Conservation (phyloP, 2,329 filamentous ascomycete genomes). For the Neonectria coccinea region DNA sequence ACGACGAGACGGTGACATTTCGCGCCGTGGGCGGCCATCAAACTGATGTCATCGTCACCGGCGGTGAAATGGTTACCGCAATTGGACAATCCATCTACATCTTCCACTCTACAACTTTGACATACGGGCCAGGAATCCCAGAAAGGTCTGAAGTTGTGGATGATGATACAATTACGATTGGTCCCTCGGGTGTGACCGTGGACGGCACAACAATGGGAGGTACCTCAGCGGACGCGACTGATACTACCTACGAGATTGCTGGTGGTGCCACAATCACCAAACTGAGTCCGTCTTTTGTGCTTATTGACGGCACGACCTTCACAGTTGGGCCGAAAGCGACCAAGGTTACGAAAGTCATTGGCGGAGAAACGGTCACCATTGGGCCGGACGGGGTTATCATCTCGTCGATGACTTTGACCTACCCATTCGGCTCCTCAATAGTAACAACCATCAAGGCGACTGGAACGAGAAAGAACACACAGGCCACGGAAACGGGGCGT, state of each 20-base stretch:
- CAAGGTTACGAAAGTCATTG: slow-evolving; percentile 60
- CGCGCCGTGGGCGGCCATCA: slow-evolving; percentile 47
- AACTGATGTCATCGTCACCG: slow-evolving; percentile 59
- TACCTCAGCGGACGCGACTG: slow-evolving; percentile 47
- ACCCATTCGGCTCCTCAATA: slow-evolving; percentile 59
- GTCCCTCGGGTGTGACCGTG: slow-evolving; percentile 57
- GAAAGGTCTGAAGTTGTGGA: slow-evolving; percentile 56
- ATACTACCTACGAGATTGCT: slow-evolving; percentile 59
- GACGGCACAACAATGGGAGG: slow-evolving; percentile 60
- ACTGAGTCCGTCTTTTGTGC: slow-evolving; percentile 59
- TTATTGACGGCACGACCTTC: slow-evolving; percentile 64
- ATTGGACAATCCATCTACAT: slow-evolving; percentile 56
- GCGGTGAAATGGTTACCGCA: slow-evolving; percentile 61
- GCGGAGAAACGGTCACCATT: slow-evolving; percentile 64
- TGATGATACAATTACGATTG: slow-evolving; percentile 64
- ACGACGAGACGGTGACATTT: slow-evolving; percentile 54
- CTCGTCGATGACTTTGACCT: slow-evolving; percentile 58
- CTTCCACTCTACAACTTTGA: slow-evolving; percentile 58
- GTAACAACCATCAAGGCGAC: slow-evolving; percentile 56
- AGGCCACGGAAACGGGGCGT: slow-evolving; percentile 46
- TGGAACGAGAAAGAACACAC: slow-evolving; percentile 37
- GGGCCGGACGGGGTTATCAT: slow-evolving; percentile 63
- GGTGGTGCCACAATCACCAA: slow-evolving; percentile 66
- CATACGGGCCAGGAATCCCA: slow-evolving; percentile 55
- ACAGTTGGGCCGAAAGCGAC: slow-evolving; percentile 60